phyloP scores from a whole-genome alignment of 805 yeast species.

The Candida multigemmis region DNA sequence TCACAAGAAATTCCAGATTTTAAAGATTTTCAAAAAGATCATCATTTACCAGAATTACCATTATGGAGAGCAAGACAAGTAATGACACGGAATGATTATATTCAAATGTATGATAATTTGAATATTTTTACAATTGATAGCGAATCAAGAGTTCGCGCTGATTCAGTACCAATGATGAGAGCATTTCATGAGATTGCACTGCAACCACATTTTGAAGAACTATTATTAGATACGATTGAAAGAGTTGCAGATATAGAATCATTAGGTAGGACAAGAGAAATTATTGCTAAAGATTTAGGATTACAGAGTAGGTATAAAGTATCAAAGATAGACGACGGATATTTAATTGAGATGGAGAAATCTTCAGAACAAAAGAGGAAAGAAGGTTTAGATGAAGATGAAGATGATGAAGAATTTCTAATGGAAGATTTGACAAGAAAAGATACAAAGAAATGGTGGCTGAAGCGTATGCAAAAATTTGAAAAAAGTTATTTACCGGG shows the following conservation, averaged over 20 bases:
- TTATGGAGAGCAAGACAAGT: slow-evolving; percentile 78
- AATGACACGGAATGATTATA: slow-evolving; percentile 79
- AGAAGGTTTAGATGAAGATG: slow-evolving; percentile 8
- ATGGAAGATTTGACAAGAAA: slow-evolving; percentile 49
- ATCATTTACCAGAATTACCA: slow-evolving; percentile 63
- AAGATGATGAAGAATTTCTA: slow-evolving; percentile 8
- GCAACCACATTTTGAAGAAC: slow-evolving; percentile 61
- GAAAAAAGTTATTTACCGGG: no score
- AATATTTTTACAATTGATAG: slow-evolving; percentile 77
- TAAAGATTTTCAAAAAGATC: slow-evolving; percentile 22
- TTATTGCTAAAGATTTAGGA: slow-evolving; percentile 61
- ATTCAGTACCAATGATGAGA: slow-evolving; percentile 83
- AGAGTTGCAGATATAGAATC: slow-evolving; percentile 72
- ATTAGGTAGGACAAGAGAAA: slow-evolving; percentile 67
- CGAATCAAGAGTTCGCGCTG: slow-evolving; percentile 65
- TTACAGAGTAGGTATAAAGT: slow-evolving; percentile 38
- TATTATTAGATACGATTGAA: slow-evolving; percentile 55
- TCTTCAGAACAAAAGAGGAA: slow-evolving; percentile 5
- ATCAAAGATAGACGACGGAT: slow-evolving; percentile 5
- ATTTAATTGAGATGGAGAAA: slow-evolving; percentile 3
- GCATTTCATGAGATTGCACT: slow-evolving; percentile 73
- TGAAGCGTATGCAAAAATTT: slow-evolving; percentile 34
- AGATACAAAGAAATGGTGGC: slow-evolving; percentile 46
- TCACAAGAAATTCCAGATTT: slow-evolving; percentile 21
- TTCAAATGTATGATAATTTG: slow-evolving; percentile 63